phyloP scores from a whole-genome alignment of 2,329 filamentous ascomycete genomes.

The Xylariaceae sp. region DNA sequence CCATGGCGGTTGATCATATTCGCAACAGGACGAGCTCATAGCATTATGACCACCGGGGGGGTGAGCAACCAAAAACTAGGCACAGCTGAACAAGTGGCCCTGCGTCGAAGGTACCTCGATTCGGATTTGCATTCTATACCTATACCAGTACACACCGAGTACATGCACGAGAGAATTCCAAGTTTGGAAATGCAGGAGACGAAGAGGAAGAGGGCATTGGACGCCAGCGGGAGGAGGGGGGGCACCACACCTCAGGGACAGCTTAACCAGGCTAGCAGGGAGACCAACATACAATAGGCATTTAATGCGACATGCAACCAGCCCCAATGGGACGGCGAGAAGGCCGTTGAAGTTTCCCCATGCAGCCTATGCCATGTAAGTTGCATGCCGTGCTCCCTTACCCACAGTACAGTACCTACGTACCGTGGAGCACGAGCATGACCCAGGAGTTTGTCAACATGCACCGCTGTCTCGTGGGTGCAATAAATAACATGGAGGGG shows the following conservation, averaged over 20 bases:
- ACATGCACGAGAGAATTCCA: conserved; percentile 18
- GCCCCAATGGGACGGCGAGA: conserved; percentile 17
- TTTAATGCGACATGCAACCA: conserved; percentile 17
- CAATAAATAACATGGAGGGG: background rate
- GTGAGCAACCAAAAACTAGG: conserved; percentile 16
- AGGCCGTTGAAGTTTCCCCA: background rate
- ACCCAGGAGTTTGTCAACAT: too few relatives aligned
- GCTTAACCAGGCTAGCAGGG: too few relatives aligned
- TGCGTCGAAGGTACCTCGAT: conserved; percentile 24
- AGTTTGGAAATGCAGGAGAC: conserved; percentile 5
- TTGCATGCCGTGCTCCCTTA: background rate
- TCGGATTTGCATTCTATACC: conserved; percentile 6
- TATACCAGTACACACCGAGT: conserved; percentile 17
- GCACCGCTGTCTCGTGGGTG: too few relatives aligned
- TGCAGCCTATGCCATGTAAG: background rate
- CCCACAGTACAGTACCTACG: background rate
- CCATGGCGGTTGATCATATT: conserved; percentile 12
- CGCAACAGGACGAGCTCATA: conserved; percentile 5
- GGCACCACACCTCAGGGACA: conserved; percentile 10
- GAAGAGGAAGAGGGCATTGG: conserved; percentile 15
- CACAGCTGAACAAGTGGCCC: conserved; percentile 30
- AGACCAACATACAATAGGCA: too few relatives aligned
- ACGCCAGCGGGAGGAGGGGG: conserved; percentile 6
- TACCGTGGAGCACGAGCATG: too few relatives aligned
- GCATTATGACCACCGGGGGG: conserved; percentile 21